phyloP scores from a whole-genome alignment of 805 yeast species.

The Grigorovia humatica region DNA sequence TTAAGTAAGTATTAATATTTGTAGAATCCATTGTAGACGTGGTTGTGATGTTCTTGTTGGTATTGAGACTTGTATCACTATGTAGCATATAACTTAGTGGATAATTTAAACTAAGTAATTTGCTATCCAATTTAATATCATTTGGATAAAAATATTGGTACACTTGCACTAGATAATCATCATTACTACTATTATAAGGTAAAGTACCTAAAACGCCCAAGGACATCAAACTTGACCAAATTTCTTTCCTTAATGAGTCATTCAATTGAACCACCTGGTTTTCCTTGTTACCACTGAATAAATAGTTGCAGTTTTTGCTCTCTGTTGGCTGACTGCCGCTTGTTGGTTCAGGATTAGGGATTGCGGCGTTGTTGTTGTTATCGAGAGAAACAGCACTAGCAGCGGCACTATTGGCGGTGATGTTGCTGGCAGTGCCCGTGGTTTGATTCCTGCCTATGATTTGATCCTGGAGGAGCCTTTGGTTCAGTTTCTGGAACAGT shows the following conservation, averaged over 20 bases:
- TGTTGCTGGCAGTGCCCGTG: neutral
- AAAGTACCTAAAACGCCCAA: slow-evolving; percentile 27
- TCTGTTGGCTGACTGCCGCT: neutral
- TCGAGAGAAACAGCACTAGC: no score
- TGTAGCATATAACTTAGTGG: neutral
- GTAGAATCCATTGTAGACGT: neutral
- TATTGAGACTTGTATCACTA: neutral
- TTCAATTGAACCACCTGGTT: neutral
- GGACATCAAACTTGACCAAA: slow-evolving; percentile 25
- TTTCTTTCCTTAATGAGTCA: slow-evolving; percentile 17
- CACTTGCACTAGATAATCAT: slow-evolving; percentile 24
- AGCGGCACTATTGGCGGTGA: no score
- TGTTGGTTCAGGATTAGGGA: neutral
- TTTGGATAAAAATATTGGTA: slow-evolving; percentile 25
- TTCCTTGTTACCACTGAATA: neutral
- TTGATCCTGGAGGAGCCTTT: neutral
- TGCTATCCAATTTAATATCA: neutral
- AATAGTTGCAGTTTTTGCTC: neutral
- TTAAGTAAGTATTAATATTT: neutral
- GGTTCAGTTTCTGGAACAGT: slow-evolving; percentile 11
- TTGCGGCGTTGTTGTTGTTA: no score
- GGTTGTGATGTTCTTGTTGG: neutral
- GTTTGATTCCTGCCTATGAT: neutral
- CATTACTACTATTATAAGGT: slow-evolving; percentile 22
- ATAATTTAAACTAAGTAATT: neutral